Evolutionary conservation across 192 early-diverging fungal genomes (phyloP), one percentile per base, ranked within the genome.

Genomic region (Geosiphon pyriformis): DNA sequence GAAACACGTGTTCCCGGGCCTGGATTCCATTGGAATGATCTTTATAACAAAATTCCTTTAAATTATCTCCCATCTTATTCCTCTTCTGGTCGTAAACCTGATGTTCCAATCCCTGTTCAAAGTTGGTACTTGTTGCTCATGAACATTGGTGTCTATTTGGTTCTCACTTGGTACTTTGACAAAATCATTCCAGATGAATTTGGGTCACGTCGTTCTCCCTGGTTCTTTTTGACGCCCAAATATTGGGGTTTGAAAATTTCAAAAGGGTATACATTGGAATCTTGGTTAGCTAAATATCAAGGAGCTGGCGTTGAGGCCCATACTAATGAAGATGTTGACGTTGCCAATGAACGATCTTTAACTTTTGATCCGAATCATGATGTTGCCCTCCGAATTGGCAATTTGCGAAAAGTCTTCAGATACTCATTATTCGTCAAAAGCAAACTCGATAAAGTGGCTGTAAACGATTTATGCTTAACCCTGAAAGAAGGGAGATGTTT

Each of bases 181-280:
- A 80, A 85, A 48, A 77, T 92, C n/a, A 88, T 92, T 48, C 86
- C 86, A 0, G 78, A 89, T 73, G 90, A 91, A 72, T 91, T 83
- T 65, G 90, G 90, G n/a, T 76, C 72, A 53, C 61, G 37, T 25
- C 70, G 59, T 37, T 61, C 75, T 37, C 77, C 67, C 0, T 65
- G 79, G n/a, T 91, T 88, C 75, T 87, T 87, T 64, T 88, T 61
- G n/a, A n/a, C n/a, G n/a, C n/a, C n/a, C n/a, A n/a, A n/a, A n/a
- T n/a, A n/a, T n/a, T n/a, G n/a, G n/a, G n/a, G n/a, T n/a, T n/a
- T n/a, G n/a, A n/a, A n/a, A n/a, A n/a, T n/a, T n/a, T n/a, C n/a
- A n/a, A 70, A 61, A n/a, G 73, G 69, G 23, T 62, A 72, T 33
- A 56, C n/a, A n/a, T n/a, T n/a, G n/a, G n/a, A n/a, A n/a, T n/a